Evolutionary conservation across 139 green algal genomes (phyloP).

Genomic region (Coelastrella sp.): DNA sequence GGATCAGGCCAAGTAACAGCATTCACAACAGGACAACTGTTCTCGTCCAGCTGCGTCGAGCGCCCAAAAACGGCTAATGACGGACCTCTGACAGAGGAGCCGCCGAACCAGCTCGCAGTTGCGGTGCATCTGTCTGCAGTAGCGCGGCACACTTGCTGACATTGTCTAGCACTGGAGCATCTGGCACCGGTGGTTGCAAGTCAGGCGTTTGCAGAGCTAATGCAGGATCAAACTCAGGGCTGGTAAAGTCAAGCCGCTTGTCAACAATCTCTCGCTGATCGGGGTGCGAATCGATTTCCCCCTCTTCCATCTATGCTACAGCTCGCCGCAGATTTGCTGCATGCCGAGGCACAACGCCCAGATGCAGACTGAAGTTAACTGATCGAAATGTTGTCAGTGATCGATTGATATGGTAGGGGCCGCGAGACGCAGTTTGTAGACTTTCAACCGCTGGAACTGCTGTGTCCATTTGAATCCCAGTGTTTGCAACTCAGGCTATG

Average conservation of each 20-base stretch:
- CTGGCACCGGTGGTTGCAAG: slow-evolving; percentile 67
- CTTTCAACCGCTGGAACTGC: no score
- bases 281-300: not conserved
- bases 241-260: slow-evolving; percentile 65
- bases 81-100: not conserved
- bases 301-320: not conserved
- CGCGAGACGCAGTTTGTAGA: no score
- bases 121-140: slow-evolving; percentile 39
- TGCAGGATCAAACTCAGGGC: slow-evolving; percentile 62
- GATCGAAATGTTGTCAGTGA: no score
- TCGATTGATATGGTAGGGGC: no score
- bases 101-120: not conserved
- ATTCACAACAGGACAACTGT: no score
- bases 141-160: slow-evolving; percentile 63
- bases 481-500: no score
- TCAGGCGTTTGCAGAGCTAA: slow-evolving; percentile 56
- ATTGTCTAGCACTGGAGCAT: slow-evolving; percentile 70
- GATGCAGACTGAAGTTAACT: no score
- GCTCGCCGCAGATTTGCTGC: no score
- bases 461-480: no score
- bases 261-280: not conserved
- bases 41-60: no score
- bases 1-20: no score
- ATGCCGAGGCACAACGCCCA: no score
- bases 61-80: not conserved